These are phyloP conservation scores for Aspergillus wentii DNA, from an alignment of 495 filamentous ascomycete species.

Conservation along the genomic window DNA sequence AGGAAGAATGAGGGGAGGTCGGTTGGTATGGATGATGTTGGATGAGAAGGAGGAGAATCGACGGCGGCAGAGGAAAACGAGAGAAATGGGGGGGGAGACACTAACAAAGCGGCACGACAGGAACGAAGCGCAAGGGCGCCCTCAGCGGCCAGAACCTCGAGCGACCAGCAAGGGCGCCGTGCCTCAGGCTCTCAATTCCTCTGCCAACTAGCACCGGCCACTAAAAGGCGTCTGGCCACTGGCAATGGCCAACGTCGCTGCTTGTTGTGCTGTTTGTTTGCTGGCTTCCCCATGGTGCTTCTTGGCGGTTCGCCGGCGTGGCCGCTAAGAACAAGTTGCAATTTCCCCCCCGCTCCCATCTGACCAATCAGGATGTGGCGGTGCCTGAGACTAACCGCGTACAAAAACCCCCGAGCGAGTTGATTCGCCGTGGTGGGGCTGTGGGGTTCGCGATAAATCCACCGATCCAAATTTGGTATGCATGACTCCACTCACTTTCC, in stretches of 20 bases:
- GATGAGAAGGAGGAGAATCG: slow-evolving; percentile 8
- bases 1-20: slow-evolving; percentile 32
- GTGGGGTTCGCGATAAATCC: too few species aligned
- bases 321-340: slow-evolving; percentile 10
- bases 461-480: too few species aligned
- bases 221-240: too few species aligned
- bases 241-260: too few species aligned
- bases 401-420: neutral
- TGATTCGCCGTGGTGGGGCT: slow-evolving; percentile 13
- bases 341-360: slow-evolving; percentile 5
- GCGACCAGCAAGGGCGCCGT: slow-evolving; percentile 3
- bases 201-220: too few species aligned
- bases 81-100: slow-evolving; percentile 17
- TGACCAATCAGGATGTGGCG: slow-evolving; percentile 4
- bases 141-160: slow-evolving; percentile 14
- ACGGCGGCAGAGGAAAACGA: slow-evolving; percentile 18
- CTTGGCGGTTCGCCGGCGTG: slow-evolving; percentile 6
- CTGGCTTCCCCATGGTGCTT: slow-evolving; percentile 2
- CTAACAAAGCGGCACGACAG: slow-evolving; percentile 4
- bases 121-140: slow-evolving; percentile 19
- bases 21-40: slow-evolving; percentile 30
- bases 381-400: slow-evolving; percentile 8
- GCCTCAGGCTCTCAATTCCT: too few species aligned
- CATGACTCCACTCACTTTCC: too few species aligned
- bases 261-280: slow-evolving; percentile 17